A percentile compares a stretch with the other conserved stretches of the same genome.
These are phyloP conservation scores for Testicularia cyperi DNA, from an alignment of 1,284 basidiomycete species.

Conservation along the genomic window DNA sequence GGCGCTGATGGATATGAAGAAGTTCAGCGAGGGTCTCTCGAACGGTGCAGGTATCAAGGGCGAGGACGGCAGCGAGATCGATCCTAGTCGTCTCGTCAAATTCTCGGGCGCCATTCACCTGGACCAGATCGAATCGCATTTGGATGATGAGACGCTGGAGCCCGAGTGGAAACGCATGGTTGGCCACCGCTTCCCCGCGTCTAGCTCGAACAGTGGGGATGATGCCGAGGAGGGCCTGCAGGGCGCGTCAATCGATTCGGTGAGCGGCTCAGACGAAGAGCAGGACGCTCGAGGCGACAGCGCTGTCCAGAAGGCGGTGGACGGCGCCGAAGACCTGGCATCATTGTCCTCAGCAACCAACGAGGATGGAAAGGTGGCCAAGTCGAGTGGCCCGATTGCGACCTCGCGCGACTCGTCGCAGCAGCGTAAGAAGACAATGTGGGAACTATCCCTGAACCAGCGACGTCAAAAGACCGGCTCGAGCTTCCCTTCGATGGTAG, in stretches of 20 bases:
- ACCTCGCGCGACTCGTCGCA: neutral
- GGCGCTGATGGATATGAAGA: slow-evolving; percentile 31
- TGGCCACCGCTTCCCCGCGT: slow-evolving; percentile 20
- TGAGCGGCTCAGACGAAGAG: too few species aligned
- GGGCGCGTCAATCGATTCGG: neutral
- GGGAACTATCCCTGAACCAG: slow-evolving; percentile 36
- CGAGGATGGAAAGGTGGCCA: neutral
- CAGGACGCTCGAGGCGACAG: too few species aligned
- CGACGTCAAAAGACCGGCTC: slow-evolving; percentile 26
- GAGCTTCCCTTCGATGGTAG: slow-evolving; percentile 36
- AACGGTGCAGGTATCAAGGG: slow-evolving; percentile 24
- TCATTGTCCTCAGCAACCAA: too few species aligned
- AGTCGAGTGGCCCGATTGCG: neutral
- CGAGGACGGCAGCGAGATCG: slow-evolving; percentile 16
- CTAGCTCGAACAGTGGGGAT: slow-evolving; percentile 1
- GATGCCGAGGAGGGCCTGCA: neutral
- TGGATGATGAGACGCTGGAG: slow-evolving; percentile 26
- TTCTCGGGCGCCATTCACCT: slow-evolving; percentile 33
- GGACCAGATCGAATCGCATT: slow-evolving; percentile 29
- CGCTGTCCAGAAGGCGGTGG: too few species aligned
- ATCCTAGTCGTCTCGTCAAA: slow-evolving; percentile 22
- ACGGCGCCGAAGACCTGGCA: too few species aligned
- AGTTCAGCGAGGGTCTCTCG: slow-evolving; percentile 25
- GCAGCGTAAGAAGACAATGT: slow-evolving; percentile 10
- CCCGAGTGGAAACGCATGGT: slow-evolving; percentile 22